Evolutionary conservation across 129 eudicot genomes (phyloP), one percentile per base, ranked within the genome.

Genomic region (Ambrosia artemisiifolia): DNA sequence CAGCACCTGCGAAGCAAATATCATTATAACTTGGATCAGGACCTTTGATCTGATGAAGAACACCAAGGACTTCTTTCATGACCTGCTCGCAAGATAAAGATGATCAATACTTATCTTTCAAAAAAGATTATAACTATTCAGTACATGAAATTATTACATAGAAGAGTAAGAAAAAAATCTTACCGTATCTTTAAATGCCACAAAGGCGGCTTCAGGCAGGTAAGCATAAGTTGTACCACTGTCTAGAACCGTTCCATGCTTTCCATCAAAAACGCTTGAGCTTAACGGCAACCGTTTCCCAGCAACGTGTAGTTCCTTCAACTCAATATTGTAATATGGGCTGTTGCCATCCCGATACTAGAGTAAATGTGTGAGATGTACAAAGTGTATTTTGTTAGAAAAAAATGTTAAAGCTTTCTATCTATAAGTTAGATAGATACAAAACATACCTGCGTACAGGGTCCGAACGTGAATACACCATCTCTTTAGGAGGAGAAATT

Each of bases 311-410:
- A 95, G 71, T 88, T 85, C 99, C 90, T 80, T 91, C 96, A 95
- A 84, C 81, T 91, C 97, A 63, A 95, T 90, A 78, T 95, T 95
- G 97, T 95, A 95, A 81, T 95, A 95, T 74, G 97, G 95, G 88
- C 97, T 95, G 99, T 90, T 91, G 82, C 87, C 91, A 95, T 85
- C 97, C 97, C 94, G 82, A 95, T 78, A 95, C 99, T 91, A 95
- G 91, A 82, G 99, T 95, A 90, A 91, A 91, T 91, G 97, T 77
- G 95, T 86, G 89, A 95, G 99, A 90, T 84, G 95, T 90, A 82
- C 76, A 79, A 80, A 88, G 83, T 74, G 85, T 83, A 86, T 75
- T 74, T 71, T 82, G 85, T 91, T 80, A 81, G 85, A 76, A 81
- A 76, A 81, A 85, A 83, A 82, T 63, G 84, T 57, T 69, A 17